phyloP scores from a whole-genome alignment of 306 rosid species.

The Citrullus mucosospermus region DNA sequence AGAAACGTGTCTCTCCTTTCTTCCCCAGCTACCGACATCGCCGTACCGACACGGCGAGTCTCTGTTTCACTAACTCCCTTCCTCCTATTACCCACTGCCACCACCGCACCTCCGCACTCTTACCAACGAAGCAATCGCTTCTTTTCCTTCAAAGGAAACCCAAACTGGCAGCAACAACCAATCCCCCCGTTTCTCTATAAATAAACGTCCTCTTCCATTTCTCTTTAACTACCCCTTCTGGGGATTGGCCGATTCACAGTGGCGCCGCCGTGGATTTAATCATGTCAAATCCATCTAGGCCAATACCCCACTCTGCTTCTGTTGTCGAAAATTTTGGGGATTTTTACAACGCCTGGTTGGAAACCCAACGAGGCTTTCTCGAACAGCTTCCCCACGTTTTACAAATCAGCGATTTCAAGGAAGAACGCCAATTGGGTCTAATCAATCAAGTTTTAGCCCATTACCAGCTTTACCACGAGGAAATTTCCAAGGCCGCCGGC shows the following conservation, averaged over 20 bases:
- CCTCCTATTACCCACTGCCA: not conserved
- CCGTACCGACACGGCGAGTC: not conserved
- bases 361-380: not conserved
- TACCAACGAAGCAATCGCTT: not conserved
- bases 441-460: slow-evolving; percentile 24
- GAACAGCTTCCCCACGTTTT: not conserved
- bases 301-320: not conserved
- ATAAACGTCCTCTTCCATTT: not conserved
- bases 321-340: not conserved
- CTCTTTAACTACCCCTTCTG: not conserved
- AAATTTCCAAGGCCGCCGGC: slow-evolving; percentile 8
- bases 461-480: slow-evolving; percentile 20
- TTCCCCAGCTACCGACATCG: not conserved
- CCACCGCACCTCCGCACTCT: not conserved
- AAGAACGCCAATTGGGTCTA: not conserved
- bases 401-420: not conserved
- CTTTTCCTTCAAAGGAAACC: not conserved
- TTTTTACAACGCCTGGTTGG: not conserved
- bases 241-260: not conserved
- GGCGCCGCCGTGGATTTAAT: not conserved
- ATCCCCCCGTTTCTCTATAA: not conserved
- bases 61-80: not conserved
- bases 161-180: not conserved
- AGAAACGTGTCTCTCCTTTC: not conserved
- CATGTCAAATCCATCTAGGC: not conserved